A percentile compares a stretch with the other conserved stretches of the same genome.
Conservation (phyloP, 805 yeast genomes). For the Candida fluviatilis region DNA sequence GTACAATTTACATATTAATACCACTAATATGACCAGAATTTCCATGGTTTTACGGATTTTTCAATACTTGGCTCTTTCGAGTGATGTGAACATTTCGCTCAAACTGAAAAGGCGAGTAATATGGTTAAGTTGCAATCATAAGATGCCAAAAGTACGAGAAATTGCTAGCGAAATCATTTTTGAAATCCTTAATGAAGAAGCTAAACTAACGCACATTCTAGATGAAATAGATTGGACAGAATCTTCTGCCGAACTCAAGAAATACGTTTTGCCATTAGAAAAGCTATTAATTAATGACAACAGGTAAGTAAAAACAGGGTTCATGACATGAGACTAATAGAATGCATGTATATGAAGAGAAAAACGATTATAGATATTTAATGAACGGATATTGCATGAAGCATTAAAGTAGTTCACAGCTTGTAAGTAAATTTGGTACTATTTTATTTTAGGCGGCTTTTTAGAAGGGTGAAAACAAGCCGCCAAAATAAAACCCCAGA, state of each 20-base stretch:
- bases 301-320: too few species aligned
- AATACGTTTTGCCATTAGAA: not conserved
- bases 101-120: conserved; percentile 15
- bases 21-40: conserved; percentile 36
- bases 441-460: too few species aligned
- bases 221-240: not conserved
- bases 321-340: too few species aligned
- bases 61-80: conserved; percentile 27
- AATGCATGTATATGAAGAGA: too few species aligned
- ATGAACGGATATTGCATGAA: too few species aligned
- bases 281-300: not conserved
- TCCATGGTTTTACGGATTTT: conserved; percentile 40
- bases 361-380: too few species aligned
- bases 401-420: too few species aligned
- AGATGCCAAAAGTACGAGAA: conserved; percentile 25
- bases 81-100: conserved; percentile 5
- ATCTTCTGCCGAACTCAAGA: not conserved
- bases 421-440: too few species aligned
- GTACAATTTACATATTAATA: conserved; percentile 55
- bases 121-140: conserved; percentile 29
- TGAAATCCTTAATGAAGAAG: conserved; percentile 16
- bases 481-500: too few species aligned
- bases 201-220: not conserved
- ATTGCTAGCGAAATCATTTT: conserved; percentile 41
- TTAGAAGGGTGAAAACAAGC: too few species aligned